phyloP scores from a whole-genome alignment of 331 rosid genomes.

The Erythrophleum ivorense region DNA sequence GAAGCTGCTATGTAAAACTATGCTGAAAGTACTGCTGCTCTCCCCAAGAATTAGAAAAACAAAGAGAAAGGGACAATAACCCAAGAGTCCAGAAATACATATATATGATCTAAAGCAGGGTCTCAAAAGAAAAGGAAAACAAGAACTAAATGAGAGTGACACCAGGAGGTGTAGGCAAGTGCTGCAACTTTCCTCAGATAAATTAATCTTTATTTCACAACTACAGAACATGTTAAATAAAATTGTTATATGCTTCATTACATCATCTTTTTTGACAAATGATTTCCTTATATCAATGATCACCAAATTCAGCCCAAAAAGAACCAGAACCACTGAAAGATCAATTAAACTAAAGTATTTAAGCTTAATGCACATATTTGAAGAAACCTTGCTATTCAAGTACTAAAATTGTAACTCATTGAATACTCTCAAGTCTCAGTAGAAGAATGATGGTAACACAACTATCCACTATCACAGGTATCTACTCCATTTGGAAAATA shows the following conservation, averaged over 20 bases:
- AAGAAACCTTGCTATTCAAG: background rate
- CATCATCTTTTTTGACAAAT: background rate
- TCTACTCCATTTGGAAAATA: conserved; percentile 9
- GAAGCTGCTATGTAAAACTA: conserved; percentile 30
- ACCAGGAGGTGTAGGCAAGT: background rate
- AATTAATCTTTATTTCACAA: background rate
- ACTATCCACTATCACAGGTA: conserved; percentile 20
- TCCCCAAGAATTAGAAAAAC: background rate
- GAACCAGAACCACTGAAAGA: conserved; percentile 1
- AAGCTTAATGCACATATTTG: background rate
- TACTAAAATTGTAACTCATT: background rate
- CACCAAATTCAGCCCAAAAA: background rate
- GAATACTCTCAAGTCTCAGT: conserved; percentile 12
- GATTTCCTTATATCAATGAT: background rate
- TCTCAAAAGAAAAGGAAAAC: conserved; percentile 17
- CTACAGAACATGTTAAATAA: background rate
- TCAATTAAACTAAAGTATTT: background rate
- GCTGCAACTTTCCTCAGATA: conserved; percentile 14
- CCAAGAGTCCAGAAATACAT: background rate
- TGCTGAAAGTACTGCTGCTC: background rate
- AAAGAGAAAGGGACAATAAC: background rate
- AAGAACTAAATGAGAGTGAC: background rate
- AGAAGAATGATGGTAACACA: background rate
- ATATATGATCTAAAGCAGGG: background rate
- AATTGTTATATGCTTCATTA: background rate